phyloP scores from a whole-genome alignment of 2,329 filamentous ascomycete genomes.

The Fusarium brevicatenulatum region DNA sequence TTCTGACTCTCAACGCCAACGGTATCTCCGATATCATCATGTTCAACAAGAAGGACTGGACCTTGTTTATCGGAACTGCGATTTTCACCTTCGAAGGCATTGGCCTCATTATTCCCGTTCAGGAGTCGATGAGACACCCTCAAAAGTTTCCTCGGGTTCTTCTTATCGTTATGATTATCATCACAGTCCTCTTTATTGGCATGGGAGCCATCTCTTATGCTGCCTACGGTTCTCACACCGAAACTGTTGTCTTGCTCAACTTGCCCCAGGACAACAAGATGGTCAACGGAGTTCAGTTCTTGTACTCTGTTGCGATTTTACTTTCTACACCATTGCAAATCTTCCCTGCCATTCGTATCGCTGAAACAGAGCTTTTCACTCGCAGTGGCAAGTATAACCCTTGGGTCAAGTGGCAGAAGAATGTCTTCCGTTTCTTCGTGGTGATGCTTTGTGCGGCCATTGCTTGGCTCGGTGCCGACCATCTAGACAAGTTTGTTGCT shows the following conservation, averaged over 20 bases:
- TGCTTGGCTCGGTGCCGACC: conserved; percentile 90
- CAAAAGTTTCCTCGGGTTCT: conserved; percentile 91
- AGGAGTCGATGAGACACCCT: conserved; percentile 94
- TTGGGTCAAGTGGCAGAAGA: conserved; percentile 99
- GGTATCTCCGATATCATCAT: conserved; percentile 86
- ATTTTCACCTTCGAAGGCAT: conserved; percentile 99
- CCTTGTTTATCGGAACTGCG: conserved; percentile 96
- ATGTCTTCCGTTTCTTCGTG: conserved; percentile 92
- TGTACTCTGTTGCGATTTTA: conserved; percentile 98
- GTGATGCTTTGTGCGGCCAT: conserved; percentile 87
- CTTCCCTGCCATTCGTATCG: conserved; percentile 97
- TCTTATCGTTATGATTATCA: conserved; percentile 91
- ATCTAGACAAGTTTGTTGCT: conserved; percentile 97
- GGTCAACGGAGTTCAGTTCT: conserved; percentile 94
- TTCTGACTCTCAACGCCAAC: conserved; percentile 80
- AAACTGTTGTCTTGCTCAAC: conserved; percentile 96
- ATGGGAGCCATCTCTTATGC: conserved; percentile 96
- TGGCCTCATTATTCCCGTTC: conserved; percentile 96
- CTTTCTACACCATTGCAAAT: conserved; percentile 95
- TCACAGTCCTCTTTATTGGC: conserved; percentile 87
- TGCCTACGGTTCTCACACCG: conserved; percentile 92
- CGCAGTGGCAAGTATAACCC: conserved; percentile 97
- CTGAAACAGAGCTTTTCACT: conserved; percentile 93
- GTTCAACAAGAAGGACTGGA: conserved; percentile 95
- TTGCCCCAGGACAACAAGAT: conserved; percentile 94